Evolutionary conservation across 2,329 filamentous ascomycete genomes (phyloP), one percentile per base, ranked within the genome.

Genomic region (Huntiella bhutanensis): DNA sequence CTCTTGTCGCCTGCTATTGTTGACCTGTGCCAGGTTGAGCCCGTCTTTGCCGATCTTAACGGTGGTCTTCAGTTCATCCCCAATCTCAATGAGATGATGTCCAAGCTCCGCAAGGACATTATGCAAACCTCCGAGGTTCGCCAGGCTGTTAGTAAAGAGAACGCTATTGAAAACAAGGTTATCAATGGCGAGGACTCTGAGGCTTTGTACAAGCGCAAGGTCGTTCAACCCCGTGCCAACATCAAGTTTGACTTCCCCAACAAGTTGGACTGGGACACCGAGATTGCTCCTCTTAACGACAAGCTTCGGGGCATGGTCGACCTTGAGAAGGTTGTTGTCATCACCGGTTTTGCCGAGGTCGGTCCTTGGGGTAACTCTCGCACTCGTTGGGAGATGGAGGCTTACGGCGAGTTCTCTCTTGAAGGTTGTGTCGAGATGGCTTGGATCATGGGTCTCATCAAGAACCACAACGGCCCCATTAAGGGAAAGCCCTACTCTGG

Each of bases 381-480:
- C 57, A 98, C 91, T 40, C 79, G 91, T 52, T 98, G 91, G 91
- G 91, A 98, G 68, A 98, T 98, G 88, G 91, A 98, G 63, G 87
- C 91, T 1, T 79, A 87, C 54, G 91, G 91, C 59, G 75, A 94
- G 58, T 98, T 98, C 68, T 96, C 91, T 6, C 75, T 98, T 11
- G 92, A 98, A 63, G 91, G 91, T 28, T 96, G 91, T 57, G 81
- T 98, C 51, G 91, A 98, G 65, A 98, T 98, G 91, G 87, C 91
- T 32, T 98, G 91, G 91, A 85, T 98, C 63, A 98, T 96, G 88
- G 91, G 91, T 58, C 77, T 96, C 50, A 96, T 98, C 69, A 95
- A 88, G 72, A 93, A 98, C 63, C 84, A 94, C 69, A 96, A 96
- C 55, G 91, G 91, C 13, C 79, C 80, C 32, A 76, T 98, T 61